Evolutionary conservation across 768 basidiomycete genomes (phyloP).

Genomic region (Panaeolus papilionaceus): DNA sequence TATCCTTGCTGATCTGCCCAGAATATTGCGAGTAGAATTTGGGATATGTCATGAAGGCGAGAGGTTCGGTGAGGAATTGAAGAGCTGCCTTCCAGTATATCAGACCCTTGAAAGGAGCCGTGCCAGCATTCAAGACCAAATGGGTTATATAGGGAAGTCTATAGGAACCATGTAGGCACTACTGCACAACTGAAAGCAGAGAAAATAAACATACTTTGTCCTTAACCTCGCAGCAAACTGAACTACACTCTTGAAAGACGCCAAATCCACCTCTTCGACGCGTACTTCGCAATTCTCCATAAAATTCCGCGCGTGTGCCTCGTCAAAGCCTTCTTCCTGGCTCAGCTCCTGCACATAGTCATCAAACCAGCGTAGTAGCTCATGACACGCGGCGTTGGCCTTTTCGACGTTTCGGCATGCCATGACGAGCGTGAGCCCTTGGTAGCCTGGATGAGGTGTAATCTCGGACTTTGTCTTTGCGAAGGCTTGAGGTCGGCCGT

Average conservation of each 20-base stretch:
- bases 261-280: slow-evolving; percentile 70
- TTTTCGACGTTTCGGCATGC: slow-evolving; percentile 75
- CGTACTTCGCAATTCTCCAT: slow-evolving; percentile 63
- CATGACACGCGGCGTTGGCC: slow-evolving; percentile 65
- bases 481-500: slow-evolving; percentile 55
- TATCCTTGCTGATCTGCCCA: slow-evolving; percentile 69
- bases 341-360: slow-evolving; percentile 50
- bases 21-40: slow-evolving; percentile 59
- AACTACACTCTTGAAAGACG: slow-evolving; percentile 63
- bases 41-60: slow-evolving; percentile 59
- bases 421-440: slow-evolving; percentile 76
- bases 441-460: slow-evolving; percentile 36
- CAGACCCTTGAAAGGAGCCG: slow-evolving; percentile 61
- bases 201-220: slow-evolving; percentile 50
- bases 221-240: slow-evolving; percentile 62
- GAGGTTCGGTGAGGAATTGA: slow-evolving; percentile 53
- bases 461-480: slow-evolving; percentile 30
- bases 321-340: slow-evolving; percentile 34
- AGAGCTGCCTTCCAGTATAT: slow-evolving; percentile 52
- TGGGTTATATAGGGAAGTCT: slow-evolving; percentile 87
- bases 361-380: slow-evolving; percentile 62
- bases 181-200: background rate
- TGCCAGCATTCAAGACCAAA: slow-evolving; percentile 81
- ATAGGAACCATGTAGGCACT: slow-evolving; percentile 13
- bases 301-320: slow-evolving; percentile 63